These are phyloP conservation scores for Flaveria brownii DNA, from an alignment of 129 eudicot species.

Conservation along the genomic window DNA sequence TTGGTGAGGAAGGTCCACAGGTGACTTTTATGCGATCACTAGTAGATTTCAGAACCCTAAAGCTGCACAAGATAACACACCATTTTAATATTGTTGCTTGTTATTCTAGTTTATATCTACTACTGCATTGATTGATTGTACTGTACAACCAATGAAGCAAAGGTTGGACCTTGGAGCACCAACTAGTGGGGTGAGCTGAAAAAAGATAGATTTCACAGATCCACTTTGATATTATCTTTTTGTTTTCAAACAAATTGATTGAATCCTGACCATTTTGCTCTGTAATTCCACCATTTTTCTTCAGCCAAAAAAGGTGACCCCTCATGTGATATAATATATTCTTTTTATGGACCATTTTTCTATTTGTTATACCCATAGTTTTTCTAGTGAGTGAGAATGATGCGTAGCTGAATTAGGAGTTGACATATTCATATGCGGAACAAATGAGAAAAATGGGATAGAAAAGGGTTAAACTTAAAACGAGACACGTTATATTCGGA, in stretches of 20 bases:
- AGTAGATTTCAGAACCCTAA: slow-evolving; percentile 28
- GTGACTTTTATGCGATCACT: slow-evolving; percentile 45
- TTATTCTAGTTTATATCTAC: slow-evolving; percentile 10
- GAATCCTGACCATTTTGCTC: slow-evolving; percentile 34
- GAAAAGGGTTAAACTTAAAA: background rate
- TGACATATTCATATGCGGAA: too few species aligned
- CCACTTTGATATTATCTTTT: slow-evolving; percentile 44
- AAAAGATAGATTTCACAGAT: slow-evolving; percentile 31
- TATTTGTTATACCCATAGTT: slow-evolving; percentile 26
- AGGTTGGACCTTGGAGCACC: slow-evolving; percentile 7
- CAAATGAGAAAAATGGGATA: background rate
- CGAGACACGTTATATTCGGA: background rate
- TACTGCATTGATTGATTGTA: slow-evolving; percentile 13
- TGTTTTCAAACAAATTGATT: slow-evolving; percentile 42
- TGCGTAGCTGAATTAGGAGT: too few species aligned
- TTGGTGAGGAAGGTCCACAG: slow-evolving; percentile 41
- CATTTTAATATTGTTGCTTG: background rate
- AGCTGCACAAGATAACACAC: slow-evolving; percentile 6
- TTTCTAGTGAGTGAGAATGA: background rate
- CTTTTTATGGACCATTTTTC: slow-evolving; percentile 30
- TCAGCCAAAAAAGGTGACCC: slow-evolving; percentile 28
- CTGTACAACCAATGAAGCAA: slow-evolving; percentile 5
- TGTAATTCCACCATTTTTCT: slow-evolving; percentile 39
- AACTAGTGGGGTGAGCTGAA: slow-evolving; percentile 32
- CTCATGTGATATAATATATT: slow-evolving; percentile 30